Evolutionary conservation across 1,284 basidiomycete species (phyloP), one percentile per base, ranked within the genome.

Genomic region (Mycena sp.): DNA sequence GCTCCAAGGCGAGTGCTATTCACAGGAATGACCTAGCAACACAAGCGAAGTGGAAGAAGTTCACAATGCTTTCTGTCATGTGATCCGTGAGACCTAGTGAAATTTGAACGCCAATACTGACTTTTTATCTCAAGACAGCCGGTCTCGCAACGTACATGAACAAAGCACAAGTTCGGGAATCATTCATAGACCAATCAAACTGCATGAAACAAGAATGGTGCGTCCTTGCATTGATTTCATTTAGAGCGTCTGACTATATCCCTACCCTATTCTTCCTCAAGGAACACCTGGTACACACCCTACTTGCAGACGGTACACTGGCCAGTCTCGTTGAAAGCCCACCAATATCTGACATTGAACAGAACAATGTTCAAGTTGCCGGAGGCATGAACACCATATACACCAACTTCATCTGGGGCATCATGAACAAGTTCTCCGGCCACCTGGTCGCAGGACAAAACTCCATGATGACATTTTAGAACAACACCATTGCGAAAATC

Each of bases 131-230:
- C 19, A 35, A 46, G 49, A 59, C 58, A 6, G 58, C 58, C 5
- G 58, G 49, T 12, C 58, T 59, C 16, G 29, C 49, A 7, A 44
- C 49, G 29, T 59, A 59, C n/a, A 59, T 59, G 58, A 59, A 52
- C 30, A 23, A 59, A 19, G 30, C 58, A 16, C 10, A 44, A 14
- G 58, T 59, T 9, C 28, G 49, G 4, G 38, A 59, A 19, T 59
- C 58, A 6, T 59, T 59, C 49, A 59, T 59, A 5, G 28, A 6
- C 9, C 58, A 59, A 25, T 59, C 58, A n/a, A 52, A 43, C 19
- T 59, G 58, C 25, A 52, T 59, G 58, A 59, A 59, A 28, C 16
- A 30, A 17, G 49, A 44, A 28, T 59, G 58, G 58, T 59, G 16
- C 4, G 29, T 44, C 41, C 14, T 56, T 21, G 19, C 16, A 12